Evolutionary conservation across 2,329 filamentous ascomycete genomes (phyloP).

Genomic region (Alternaria novae-zelandiae): DNA sequence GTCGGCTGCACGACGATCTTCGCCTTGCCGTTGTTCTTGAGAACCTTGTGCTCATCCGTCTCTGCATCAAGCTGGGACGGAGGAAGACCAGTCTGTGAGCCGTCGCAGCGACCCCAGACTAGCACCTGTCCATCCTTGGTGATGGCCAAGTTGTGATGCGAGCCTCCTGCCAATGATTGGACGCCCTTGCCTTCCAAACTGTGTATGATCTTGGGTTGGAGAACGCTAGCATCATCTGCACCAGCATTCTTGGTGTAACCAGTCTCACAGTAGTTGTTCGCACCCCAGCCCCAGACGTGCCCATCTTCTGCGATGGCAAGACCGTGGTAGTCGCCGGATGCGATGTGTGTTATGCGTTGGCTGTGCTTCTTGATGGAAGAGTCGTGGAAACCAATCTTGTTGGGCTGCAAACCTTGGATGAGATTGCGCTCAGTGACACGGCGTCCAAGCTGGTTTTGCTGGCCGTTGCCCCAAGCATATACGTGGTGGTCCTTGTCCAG

Average conservation of each 20-base stretch:
- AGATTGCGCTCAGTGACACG: slow-evolving; percentile 67
- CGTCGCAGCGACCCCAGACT: slow-evolving; percentile 67
- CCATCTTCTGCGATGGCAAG: slow-evolving; percentile 75
- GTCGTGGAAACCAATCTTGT: slow-evolving; percentile 62
- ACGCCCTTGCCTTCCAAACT: slow-evolving; percentile 70
- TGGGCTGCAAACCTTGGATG: slow-evolving; percentile 61
- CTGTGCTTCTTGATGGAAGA: slow-evolving; percentile 42
- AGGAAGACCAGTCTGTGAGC: slow-evolving; percentile 59
- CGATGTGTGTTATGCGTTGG: slow-evolving; percentile 65
- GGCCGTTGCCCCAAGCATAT: slow-evolving; percentile 74
- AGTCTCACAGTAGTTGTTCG: slow-evolving; percentile 87
- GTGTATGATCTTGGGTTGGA: slow-evolving; percentile 68
- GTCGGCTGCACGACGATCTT: slow-evolving; percentile 75
- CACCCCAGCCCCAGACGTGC: slow-evolving; percentile 79
- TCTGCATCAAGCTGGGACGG: slow-evolving; percentile 34
- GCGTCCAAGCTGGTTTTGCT: slow-evolving; percentile 74
- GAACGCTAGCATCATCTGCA: slow-evolving; percentile 73
- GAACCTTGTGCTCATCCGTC: slow-evolving; percentile 51
- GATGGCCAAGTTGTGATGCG: slow-evolving; percentile 74
- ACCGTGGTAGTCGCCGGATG: slow-evolving; percentile 79
- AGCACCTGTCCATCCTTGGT: slow-evolving; percentile 62
- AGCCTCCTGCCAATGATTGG: slow-evolving; percentile 71
- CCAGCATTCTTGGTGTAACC: slow-evolving; percentile 69
- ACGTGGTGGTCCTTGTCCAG: slow-evolving; percentile 70
- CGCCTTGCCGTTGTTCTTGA: slow-evolving; percentile 65